Conservation (phyloP, 305 asterid species). For the Fraxinus xanthoxyloides region DNA sequence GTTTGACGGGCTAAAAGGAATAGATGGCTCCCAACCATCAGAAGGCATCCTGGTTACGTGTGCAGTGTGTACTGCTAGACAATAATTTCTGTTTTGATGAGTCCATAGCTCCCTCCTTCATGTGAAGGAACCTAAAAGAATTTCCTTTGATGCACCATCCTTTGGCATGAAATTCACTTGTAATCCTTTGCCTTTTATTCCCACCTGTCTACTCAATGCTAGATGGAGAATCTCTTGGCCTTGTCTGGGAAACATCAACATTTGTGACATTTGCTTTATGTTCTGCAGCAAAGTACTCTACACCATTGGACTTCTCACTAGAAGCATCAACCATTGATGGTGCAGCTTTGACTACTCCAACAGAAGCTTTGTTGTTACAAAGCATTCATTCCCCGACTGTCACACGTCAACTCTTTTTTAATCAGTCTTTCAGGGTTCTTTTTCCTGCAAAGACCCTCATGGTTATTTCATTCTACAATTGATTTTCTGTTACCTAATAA, state of each 20-base stretch:
- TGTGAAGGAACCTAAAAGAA: slow-evolving; percentile 79
- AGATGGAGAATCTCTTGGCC: slow-evolving; percentile 40
- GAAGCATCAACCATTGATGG: slow-evolving; percentile 26
- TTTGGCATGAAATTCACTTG: slow-evolving; percentile 64
- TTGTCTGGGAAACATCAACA: slow-evolving; percentile 44
- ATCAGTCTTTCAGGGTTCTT: slow-evolving; percentile 25
- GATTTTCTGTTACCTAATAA: neutral
- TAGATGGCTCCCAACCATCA: slow-evolving; percentile 72
- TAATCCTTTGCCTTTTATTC: slow-evolving; percentile 52
- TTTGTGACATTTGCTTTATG: slow-evolving; percentile 38
- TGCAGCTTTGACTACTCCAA: slow-evolving; percentile 26
- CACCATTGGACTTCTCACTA: slow-evolving; percentile 28
- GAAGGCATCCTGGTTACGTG: slow-evolving; percentile 28
- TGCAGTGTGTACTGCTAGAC: slow-evolving; percentile 1
- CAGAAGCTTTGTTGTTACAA: slow-evolving; percentile 26
- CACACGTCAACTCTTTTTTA: slow-evolving; percentile 40
- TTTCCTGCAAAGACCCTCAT: slow-evolving; percentile 63
- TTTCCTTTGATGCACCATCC: slow-evolving; percentile 95
- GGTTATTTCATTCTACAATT: neutral
- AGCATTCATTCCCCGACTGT: slow-evolving; percentile 31
- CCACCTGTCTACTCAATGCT: slow-evolving; percentile 40
- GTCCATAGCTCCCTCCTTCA: slow-evolving; percentile 41
- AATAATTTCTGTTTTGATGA: neutral
- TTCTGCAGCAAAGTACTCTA: slow-evolving; percentile 24
- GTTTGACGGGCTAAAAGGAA: slow-evolving; percentile 65